A percentile compares a stretch with the other conserved stretches of the same genome.
Conservation (phyloP, 2,329 filamentous ascomycete genomes). For the Elsinoe fawcettii region DNA sequence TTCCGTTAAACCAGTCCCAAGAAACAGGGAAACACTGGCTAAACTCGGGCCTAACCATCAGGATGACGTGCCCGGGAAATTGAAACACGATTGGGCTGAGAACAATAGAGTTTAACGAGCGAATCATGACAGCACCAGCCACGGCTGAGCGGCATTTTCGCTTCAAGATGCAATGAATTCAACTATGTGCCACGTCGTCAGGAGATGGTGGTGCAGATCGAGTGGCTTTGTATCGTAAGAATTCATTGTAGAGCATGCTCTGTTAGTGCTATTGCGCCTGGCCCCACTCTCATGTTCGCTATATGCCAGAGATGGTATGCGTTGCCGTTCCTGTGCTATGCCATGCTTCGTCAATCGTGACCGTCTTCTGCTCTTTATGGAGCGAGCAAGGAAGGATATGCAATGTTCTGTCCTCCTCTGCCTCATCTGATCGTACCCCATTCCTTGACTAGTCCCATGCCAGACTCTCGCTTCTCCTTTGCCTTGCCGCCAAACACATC, state of each 20-base stretch:
- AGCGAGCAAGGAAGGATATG: not conserved
- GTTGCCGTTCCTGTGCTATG: not conserved
- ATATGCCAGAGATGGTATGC: conserved; percentile 14
- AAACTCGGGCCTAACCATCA: not conserved
- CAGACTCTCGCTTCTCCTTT: conserved; percentile 54
- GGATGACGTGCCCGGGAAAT: not conserved
- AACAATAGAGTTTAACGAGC: not conserved
- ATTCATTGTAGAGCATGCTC: not conserved
- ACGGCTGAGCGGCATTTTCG: conserved; percentile 9
- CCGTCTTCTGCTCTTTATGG: not conserved
- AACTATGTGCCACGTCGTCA: not conserved
- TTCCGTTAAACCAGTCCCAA: conserved; percentile 2
- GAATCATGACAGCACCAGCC: not conserved
- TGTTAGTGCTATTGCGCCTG: not conserved
- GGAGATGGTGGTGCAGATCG: not conserved
- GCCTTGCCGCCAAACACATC: conserved; percentile 84
- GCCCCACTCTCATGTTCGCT: not conserved
- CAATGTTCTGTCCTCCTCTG: not conserved
- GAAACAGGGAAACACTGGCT: conserved; percentile 9
- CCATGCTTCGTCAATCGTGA: conserved; percentile 10
- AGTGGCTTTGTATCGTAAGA: not conserved
- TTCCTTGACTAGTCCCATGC: conserved; percentile 60
- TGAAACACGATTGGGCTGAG: not conserved
- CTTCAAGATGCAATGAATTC: not conserved
- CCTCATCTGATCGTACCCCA: conserved; percentile 70